Evolutionary conservation across 208 protist genomes (phyloP).

Genomic region (Leishmania aethiopica): DNA sequence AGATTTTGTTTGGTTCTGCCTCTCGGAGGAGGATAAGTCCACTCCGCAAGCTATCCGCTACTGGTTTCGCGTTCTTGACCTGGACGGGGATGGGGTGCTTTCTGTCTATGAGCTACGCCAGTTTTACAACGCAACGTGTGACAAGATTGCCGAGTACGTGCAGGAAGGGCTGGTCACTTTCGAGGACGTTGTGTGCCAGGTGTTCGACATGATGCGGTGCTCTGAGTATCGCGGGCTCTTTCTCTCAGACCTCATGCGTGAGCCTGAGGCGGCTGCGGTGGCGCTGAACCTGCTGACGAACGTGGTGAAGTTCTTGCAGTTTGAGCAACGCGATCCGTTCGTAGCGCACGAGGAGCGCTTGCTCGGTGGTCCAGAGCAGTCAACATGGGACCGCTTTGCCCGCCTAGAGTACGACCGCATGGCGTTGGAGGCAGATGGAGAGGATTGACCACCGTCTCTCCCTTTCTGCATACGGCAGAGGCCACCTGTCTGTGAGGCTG

Average conservation of each 20-base stretch:
- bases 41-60: conserved; percentile 90
- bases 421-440: conserved; percentile 72
- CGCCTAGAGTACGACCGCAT: conserved; percentile 94
- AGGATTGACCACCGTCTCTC: conserved; percentile 21
- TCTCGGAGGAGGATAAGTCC: conserved; percentile 97
- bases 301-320: conserved; percentile 92
- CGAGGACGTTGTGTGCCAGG: conserved; percentile 93
- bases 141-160: conserved; percentile 74
- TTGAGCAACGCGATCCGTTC: conserved; percentile 93
- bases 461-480: conserved; percentile 3
- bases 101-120: conserved; percentile 93
- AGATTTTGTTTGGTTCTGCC: conserved; percentile 97
- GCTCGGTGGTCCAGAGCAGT: conserved; percentile 67
- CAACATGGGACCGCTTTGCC: conserved; percentile 93
- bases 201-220: conserved; percentile 93
- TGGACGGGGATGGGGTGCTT: conserved; percentile 95
- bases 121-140: conserved; percentile 91
- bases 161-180: conserved; percentile 78
- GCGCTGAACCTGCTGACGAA: conserved; percentile 95
- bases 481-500: neutral
- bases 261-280: conserved; percentile 77
- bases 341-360: conserved; percentile 77
- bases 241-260: conserved; percentile 87
- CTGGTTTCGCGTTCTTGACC: conserved; percentile 95
- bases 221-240: conserved; percentile 54